Conservation (phyloP, 176 grass and related monocot genomes). For the Alloteropsis semialata region DNA sequence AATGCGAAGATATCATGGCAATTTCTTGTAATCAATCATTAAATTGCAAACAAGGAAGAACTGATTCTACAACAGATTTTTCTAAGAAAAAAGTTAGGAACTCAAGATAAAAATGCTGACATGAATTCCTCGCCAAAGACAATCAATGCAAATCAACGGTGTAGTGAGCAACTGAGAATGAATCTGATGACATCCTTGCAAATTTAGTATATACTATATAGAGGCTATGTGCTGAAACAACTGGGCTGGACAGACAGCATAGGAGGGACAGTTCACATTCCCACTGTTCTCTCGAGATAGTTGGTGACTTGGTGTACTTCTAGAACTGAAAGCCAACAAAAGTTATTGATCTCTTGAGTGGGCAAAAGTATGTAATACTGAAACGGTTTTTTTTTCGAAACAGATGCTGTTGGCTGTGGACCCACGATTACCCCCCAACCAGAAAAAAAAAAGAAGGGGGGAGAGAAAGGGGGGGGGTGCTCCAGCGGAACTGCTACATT, state of each 20-base stretch:
- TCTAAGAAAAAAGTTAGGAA: not conserved
- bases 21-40: not conserved
- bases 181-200: not conserved
- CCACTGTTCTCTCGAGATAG: not conserved
- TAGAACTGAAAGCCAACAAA: not conserved
- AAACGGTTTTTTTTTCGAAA: not conserved
- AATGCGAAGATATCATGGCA: not conserved
- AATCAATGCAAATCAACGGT: not conserved
- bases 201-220: constrained; percentile 4
- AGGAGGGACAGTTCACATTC: not conserved
- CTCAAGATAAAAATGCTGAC: not conserved
- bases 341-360: not conserved
- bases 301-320: not conserved
- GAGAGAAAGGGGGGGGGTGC: too few species aligned
- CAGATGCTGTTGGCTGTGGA: not conserved
- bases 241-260: not conserved
- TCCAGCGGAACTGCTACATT: not conserved
- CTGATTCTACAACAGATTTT: not conserved
- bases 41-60: not conserved
- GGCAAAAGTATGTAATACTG: not conserved
- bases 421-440: too few species aligned
- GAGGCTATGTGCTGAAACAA: not conserved
- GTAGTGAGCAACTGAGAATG: not conserved
- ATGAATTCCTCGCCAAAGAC: not conserved
- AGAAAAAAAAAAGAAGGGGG: too few species aligned